phyloP scores from a whole-genome alignment of 805 yeast genomes.

The Debaryomyces castellii region DNA sequence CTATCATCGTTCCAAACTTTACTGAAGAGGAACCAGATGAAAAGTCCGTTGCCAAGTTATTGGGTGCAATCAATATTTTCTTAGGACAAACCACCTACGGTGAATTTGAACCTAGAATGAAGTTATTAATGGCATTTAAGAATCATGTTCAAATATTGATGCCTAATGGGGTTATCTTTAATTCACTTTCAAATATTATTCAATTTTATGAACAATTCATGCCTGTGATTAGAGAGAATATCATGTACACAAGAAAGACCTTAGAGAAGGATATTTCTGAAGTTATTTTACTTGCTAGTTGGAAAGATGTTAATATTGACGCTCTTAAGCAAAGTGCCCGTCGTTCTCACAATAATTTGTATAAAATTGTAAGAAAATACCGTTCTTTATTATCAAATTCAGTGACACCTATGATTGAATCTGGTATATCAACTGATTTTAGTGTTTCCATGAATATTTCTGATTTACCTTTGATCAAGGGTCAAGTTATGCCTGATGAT shows the following conservation, averaged over 20 bases:
- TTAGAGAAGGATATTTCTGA: conserved; percentile 82
- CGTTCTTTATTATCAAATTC: conserved; percentile 57
- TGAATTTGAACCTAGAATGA: conserved; percentile 61
- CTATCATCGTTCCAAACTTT: conserved; percentile 56
- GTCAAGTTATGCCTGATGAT: conserved; percentile 7
- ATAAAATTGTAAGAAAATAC: conserved; percentile 81
- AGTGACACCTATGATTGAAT: conserved; percentile 56
- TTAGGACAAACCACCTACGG: conserved; percentile 77
- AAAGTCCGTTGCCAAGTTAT: conserved; percentile 20
- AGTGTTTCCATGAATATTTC: conserved; percentile 2
- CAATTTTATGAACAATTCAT: conserved; percentile 67
- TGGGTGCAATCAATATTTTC: conserved; percentile 67
- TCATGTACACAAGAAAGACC: conserved; percentile 47
- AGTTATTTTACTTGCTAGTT: conserved; percentile 84
- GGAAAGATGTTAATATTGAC: conserved; percentile 95
- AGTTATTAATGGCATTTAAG: conserved; percentile 63
- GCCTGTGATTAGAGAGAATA: conserved; percentile 43
- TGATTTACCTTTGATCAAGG: conserved; percentile 10
- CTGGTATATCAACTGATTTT: conserved; percentile 42
- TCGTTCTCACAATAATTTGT: conserved; percentile 79
- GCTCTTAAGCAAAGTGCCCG: conserved; percentile 94
- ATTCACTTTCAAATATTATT: conserved; percentile 57
- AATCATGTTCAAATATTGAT: conserved; percentile 45
- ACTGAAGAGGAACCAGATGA: conserved; percentile 27
- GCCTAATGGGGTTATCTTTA: conserved; percentile 18